Evolutionary conservation across 352 stramenopile species (phyloP), one percentile per base, ranked within the genome.

Genomic region (Phytopythium vexans): DNA sequence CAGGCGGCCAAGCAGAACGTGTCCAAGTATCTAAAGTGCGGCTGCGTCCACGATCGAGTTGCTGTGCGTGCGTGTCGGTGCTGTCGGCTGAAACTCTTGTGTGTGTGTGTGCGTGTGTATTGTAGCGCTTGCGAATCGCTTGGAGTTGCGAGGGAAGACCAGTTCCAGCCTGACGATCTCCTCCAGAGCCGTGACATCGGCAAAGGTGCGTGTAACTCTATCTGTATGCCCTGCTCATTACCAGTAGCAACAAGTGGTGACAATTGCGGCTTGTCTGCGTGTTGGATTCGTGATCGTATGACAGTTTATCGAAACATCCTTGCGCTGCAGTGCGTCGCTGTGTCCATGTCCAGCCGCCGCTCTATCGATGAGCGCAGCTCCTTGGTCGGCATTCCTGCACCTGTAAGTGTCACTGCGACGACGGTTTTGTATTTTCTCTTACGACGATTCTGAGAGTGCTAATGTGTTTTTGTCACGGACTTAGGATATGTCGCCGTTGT

Each of bases 241-340:
- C 21, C 21, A 27, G 21, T 27, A 27, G 21, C 21, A 27, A 27
- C 21, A 27, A 27, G 21, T 27, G 21, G 21, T 27, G 21, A 27
- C 21, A 27, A 27, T 27, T 27, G 21, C 2, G 16, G 10, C 12
- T 14, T 34, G 5, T 2, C 15, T 15, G 3, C 16, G 16, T 57
- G 8, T 6, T 51, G 34, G 3, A 35, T 14, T 41, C 12, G 40
- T 55, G 31, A 41, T 35, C 12, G 16, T n/a, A 12, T 49, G 4
- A 49, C 44, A 94, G 85, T 94, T 8, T 94, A 92, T 41, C 76
- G 70, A 46, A 91, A 89, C 57, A 85, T 94, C 12, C 62, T 92
- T 3, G 70, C 82, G 10, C 53, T 94, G n/a, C 82, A 94, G 39
- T 64, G 57, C 3, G 80, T 88, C 47, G 80, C 80, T 0, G 72